Conservation (phyloP, 1,139 yeast genomes). For the Kluyveromyces sp. region DNA sequence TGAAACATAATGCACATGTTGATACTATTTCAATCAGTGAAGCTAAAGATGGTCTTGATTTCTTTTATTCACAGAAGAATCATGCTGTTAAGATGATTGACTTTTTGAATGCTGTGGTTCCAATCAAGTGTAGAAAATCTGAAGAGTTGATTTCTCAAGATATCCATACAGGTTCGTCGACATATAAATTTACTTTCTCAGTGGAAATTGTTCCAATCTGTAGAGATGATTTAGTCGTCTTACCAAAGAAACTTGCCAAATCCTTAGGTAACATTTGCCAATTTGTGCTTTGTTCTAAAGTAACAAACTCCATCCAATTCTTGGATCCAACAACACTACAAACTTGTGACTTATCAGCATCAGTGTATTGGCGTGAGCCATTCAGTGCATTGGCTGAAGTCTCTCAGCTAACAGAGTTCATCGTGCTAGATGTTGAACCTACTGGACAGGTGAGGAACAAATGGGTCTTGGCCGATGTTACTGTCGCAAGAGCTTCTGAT, state of each 20-base stretch:
- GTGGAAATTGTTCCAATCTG: constrained; percentile 96
- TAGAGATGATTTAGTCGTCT: constrained; percentile 88
- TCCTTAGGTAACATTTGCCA: constrained; percentile 78
- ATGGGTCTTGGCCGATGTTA: constrained; percentile 79
- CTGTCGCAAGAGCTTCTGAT: constrained; percentile 80
- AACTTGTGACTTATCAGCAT: constrained; percentile 66
- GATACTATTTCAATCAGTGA: constrained; percentile 93
- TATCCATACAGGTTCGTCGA: constrained; percentile 82
- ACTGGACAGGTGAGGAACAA: constrained; percentile 79
- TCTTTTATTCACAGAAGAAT: constrained; percentile 78
- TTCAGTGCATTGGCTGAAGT: constrained; percentile 73
- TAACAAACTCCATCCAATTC: constrained; percentile 77
- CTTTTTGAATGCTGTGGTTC: constrained; percentile 78
- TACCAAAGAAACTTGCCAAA: constrained; percentile 79
- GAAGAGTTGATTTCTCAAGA: constrained; percentile 90
- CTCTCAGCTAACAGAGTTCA: constrained; percentile 75
- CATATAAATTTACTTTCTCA: constrained; percentile 85
- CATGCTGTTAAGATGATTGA: constrained; percentile 94
- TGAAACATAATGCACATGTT: constrained; percentile 88
- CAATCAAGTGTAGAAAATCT: constrained; percentile 76
- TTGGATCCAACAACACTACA: constrained; percentile 79
- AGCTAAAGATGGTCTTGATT: constrained; percentile 89
- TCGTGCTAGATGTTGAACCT: constrained; percentile 90
- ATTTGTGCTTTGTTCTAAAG: constrained; percentile 75
- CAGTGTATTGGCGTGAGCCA: constrained; percentile 82